phyloP scores from a whole-genome alignment of 2,329 filamentous ascomycete genomes.

The Xylariaceae sp. region DNA sequence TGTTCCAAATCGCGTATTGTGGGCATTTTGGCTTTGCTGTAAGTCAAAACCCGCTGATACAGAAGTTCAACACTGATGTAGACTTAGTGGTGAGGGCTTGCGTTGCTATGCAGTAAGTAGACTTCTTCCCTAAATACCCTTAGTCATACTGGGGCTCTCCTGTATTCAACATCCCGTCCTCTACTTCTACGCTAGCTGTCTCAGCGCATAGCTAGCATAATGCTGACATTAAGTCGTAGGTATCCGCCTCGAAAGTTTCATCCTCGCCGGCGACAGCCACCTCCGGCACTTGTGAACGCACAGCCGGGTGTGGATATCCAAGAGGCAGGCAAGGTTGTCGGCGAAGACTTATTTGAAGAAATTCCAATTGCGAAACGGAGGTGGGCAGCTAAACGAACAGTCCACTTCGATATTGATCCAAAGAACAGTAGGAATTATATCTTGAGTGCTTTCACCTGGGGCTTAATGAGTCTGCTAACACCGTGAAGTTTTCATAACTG shows the following conservation, averaged over 20 bases:
- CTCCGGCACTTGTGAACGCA: not conserved
- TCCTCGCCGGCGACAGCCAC: conserved; percentile 17
- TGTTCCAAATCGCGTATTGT: conserved; percentile 29
- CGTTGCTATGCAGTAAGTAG: conserved; percentile 33
- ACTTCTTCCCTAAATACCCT: no score
- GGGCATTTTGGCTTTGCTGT: conserved; percentile 35
- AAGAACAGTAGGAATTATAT: conserved; percentile 26
- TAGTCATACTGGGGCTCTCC: no score
- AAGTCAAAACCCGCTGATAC: conserved; percentile 12
- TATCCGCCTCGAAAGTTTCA: conserved; percentile 35
- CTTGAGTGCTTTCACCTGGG: no score
- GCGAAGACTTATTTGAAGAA: conserved; percentile 29
- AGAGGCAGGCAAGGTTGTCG: conserved; percentile 17
- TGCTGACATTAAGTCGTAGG: conserved; percentile 24
- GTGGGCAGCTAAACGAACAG: conserved; percentile 26
- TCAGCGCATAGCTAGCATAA: not conserved
- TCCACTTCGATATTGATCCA: conserved; percentile 36
- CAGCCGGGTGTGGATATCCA: not conserved
- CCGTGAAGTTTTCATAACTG: conserved; percentile 26
- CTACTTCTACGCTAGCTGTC: not conserved
- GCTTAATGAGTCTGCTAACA: not conserved
- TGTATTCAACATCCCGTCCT: no score
- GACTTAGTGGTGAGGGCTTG: conserved; percentile 30
- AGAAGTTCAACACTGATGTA: not conserved
- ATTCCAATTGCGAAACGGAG: conserved; percentile 17